phyloP scores from a whole-genome alignment of 2,329 filamentous ascomycete species.

The Fusarium torreyae region DNA sequence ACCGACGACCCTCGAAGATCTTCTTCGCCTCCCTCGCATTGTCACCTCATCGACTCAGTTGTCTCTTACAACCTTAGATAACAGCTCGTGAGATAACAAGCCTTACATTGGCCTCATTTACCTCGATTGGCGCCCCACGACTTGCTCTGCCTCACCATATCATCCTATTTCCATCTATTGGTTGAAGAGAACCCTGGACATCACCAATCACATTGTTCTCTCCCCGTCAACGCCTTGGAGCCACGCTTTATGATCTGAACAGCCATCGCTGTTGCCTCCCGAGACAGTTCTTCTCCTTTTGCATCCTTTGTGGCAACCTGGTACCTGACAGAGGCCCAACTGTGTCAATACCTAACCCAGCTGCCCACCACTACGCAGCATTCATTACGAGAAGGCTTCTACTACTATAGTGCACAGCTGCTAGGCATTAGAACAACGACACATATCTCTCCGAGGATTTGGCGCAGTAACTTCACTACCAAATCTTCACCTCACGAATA shows the following conservation, averaged over 20 bases:
- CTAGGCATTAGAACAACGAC: conserved; percentile 21
- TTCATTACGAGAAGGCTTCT: conserved; percentile 37
- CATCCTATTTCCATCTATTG: conserved; percentile 54
- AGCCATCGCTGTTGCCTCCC: conserved; percentile 45
- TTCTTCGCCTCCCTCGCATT: conserved; percentile 40
- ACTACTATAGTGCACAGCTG: conserved; percentile 28
- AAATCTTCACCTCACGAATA: conserved; percentile 10
- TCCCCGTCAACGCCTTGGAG: conserved; percentile 51
- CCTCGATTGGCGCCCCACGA: conserved; percentile 52
- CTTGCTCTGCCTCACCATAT: conserved; percentile 54
- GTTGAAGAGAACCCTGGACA: conserved; percentile 50
- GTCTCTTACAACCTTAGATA: conserved; percentile 33
- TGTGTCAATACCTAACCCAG: conserved; percentile 49
- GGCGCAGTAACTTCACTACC: conserved; percentile 9
- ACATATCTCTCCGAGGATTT: conserved; percentile 8
- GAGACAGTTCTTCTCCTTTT: conserved; percentile 51
- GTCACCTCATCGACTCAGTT: conserved; percentile 28
- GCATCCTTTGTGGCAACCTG: conserved; percentile 37
- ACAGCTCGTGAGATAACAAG: conserved; percentile 40
- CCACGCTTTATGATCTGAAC: conserved; percentile 49
- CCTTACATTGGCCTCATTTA: conserved; percentile 49
- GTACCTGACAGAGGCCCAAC: conserved; percentile 44
- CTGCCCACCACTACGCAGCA: conserved; percentile 44
- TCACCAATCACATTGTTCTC: conserved; percentile 55
- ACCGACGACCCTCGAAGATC: conserved; percentile 39